Evolutionary conservation across 2,329 filamentous ascomycete genomes (phyloP).

Genomic region (Hirsutella thompsonii): DNA sequence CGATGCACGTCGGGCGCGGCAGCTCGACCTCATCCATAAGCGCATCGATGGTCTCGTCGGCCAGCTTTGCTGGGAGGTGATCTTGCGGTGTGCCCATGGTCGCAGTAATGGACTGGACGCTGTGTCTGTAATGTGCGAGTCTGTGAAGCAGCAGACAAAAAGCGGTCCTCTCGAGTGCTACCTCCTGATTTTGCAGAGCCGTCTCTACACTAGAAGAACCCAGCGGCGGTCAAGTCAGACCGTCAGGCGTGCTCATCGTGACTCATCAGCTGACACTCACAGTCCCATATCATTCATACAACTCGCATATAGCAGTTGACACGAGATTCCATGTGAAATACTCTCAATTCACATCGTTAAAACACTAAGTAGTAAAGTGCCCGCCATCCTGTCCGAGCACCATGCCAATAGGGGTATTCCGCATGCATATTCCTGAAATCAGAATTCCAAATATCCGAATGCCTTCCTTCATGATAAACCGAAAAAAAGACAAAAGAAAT

Average conservation of each 20-base stretch:
- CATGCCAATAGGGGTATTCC: slow-evolving; percentile 3
- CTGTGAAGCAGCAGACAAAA: background rate
- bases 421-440: background rate
- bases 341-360: background rate
- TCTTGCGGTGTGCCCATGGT: slow-evolving; percentile 2
- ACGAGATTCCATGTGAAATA: too few species aligned
- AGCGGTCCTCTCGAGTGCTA: background rate
- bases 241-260: too few species aligned
- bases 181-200: too few species aligned
- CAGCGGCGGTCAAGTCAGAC: too few species aligned
- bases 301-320: too few species aligned
- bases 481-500: background rate
- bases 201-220: too few species aligned
- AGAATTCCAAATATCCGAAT: background rate
- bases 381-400: background rate
- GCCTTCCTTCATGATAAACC: background rate
- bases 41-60: slow-evolving; percentile 5
- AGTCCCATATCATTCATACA: too few species aligned
- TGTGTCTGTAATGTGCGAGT: background rate
- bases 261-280: too few species aligned
- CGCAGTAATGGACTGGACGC: background rate
- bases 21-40: slow-evolving; percentile 8
- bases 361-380: background rate
- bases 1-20: slow-evolving; percentile 6
- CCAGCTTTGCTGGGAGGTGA: slow-evolving; percentile 1